Conservation (phyloP, 371 early-diverging fungal genomes). For the Syncephalastrum racemosum region DNA sequence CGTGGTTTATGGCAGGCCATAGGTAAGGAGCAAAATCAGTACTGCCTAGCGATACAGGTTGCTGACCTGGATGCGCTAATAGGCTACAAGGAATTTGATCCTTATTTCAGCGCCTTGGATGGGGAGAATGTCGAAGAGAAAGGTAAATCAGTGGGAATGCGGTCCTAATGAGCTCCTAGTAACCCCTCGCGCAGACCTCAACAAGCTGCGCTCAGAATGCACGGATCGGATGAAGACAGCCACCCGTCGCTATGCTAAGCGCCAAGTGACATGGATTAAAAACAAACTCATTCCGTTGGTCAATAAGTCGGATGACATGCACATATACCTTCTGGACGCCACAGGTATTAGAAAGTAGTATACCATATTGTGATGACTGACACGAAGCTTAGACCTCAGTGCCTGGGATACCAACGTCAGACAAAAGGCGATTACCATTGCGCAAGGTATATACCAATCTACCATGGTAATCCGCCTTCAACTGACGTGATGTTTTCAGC, state of each 20-base stretch:
- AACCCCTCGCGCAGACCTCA: constrained; percentile 28
- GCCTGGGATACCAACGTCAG: constrained; percentile 58
- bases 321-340: constrained; percentile 79
- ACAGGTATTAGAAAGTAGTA: constrained; percentile 49
- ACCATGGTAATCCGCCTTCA: constrained; percentile 5
- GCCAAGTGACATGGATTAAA: constrained; percentile 88
- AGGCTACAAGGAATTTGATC: constrained; percentile 86
- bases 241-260: constrained; percentile 86
- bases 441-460: constrained; percentile 35
- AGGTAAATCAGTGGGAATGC: constrained; percentile 4
- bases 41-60: neutral
- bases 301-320: constrained; percentile 31
- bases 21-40: constrained; percentile 41
- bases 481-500: constrained; percentile 6
- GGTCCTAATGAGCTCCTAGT: neutral
- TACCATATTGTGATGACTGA: neutral
- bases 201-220: constrained; percentile 49
- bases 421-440: constrained; percentile 50
- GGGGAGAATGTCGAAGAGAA: constrained; percentile 3
- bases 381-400: constrained; percentile 37
- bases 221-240: constrained; percentile 83
- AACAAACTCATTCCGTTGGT: constrained; percentile 75
- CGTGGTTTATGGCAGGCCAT: constrained; percentile 85
- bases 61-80: neutral
- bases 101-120: constrained; percentile 62